phyloP scores from a whole-genome alignment of 2,329 filamentous ascomycete genomes.

The Eutypella sp. region DNA sequence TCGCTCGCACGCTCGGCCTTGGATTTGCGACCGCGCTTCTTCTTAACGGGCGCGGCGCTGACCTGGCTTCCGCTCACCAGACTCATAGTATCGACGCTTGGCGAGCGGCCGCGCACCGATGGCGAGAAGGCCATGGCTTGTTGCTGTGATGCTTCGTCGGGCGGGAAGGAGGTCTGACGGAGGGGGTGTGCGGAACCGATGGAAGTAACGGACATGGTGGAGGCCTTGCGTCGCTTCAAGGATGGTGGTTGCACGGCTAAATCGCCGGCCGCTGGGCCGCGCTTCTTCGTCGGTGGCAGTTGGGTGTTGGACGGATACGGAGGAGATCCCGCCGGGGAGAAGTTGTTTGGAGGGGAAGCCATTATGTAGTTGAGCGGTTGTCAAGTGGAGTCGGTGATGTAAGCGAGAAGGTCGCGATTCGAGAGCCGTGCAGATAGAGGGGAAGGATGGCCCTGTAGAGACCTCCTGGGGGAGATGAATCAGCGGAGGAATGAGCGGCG shows the following conservation, averaged over 20 bases:
- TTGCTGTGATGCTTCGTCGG: slow-evolving; percentile 41
- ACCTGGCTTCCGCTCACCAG: slow-evolving; percentile 58
- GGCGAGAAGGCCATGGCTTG: slow-evolving; percentile 41
- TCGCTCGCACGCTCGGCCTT: slow-evolving; percentile 51
- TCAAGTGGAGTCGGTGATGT: not conserved
- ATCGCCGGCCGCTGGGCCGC: slow-evolving; percentile 52
- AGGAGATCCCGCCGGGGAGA: slow-evolving; percentile 51
- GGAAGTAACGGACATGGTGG: slow-evolving; percentile 53
- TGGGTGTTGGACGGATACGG: slow-evolving; percentile 46
- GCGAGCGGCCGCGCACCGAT: slow-evolving; percentile 52
- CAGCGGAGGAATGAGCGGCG: no score
- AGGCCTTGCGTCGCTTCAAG: slow-evolving; percentile 67
- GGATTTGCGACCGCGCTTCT: slow-evolving; percentile 59
- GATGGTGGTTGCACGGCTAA: slow-evolving; percentile 42
- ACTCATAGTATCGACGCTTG: slow-evolving; percentile 57
- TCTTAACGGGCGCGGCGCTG: slow-evolving; percentile 43
- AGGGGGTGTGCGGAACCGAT: slow-evolving; percentile 58
- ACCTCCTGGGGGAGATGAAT: no score
- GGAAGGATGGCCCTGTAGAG: no score
- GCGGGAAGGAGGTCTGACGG: slow-evolving; percentile 76
- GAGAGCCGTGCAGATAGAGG: no score
- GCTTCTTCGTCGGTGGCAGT: slow-evolving; percentile 59
- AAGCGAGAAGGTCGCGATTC: slow-evolving; percentile 1
- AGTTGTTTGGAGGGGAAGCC: slow-evolving; percentile 52
- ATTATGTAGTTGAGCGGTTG: slow-evolving; percentile 25